Evolutionary conservation across 805 yeast species (phyloP).

Genomic region (Kluyveromyces aestuarii): DNA sequence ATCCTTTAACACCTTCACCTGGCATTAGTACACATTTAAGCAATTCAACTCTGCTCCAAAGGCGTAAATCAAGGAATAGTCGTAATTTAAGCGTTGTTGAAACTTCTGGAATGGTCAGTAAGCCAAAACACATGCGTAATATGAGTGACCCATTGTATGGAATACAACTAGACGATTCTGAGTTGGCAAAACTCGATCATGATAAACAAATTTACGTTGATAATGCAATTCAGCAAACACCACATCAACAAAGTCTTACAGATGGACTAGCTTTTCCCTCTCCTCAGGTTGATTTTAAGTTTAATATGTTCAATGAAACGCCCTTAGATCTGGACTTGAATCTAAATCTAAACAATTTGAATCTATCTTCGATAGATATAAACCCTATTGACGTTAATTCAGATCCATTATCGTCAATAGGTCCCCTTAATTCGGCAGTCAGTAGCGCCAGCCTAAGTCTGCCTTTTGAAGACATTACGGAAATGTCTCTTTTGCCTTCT

Average conservation of each 20-base stretch:
- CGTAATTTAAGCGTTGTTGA: conserved; percentile 1
- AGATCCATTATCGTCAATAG: neutral
- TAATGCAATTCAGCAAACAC: neutral
- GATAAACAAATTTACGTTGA: neutral
- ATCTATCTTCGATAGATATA: conserved; percentile 1
- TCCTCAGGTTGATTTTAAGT: conserved; percentile 10
- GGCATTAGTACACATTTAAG: neutral
- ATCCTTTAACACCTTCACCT: conserved; percentile 1
- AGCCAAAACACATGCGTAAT: conserved; percentile 1
- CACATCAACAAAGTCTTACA: neutral
- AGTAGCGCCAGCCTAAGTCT: neutral
- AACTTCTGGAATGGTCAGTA: neutral
- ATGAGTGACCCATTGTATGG: neutral
- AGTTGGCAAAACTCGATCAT: neutral
- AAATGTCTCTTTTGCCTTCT: conserved; percentile 1
- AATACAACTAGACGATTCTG: neutral
- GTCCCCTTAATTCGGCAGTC: neutral
- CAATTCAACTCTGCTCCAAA: neutral
- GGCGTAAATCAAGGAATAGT: conserved; percentile 1
- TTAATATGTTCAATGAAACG: conserved; percentile 8
- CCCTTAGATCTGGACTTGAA: conserved; percentile 2
- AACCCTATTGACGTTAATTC: conserved; percentile 1
- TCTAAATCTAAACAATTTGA: conserved; percentile 2
- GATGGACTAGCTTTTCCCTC: conserved; percentile 2
- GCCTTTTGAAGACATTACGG: conserved; percentile 1